A percentile compares a stretch with the other conserved stretches of the same genome.
These are phyloP conservation scores for Ettlia oleoabundans DNA, from an alignment of 139 green algal species.

Conservation along the genomic window DNA sequence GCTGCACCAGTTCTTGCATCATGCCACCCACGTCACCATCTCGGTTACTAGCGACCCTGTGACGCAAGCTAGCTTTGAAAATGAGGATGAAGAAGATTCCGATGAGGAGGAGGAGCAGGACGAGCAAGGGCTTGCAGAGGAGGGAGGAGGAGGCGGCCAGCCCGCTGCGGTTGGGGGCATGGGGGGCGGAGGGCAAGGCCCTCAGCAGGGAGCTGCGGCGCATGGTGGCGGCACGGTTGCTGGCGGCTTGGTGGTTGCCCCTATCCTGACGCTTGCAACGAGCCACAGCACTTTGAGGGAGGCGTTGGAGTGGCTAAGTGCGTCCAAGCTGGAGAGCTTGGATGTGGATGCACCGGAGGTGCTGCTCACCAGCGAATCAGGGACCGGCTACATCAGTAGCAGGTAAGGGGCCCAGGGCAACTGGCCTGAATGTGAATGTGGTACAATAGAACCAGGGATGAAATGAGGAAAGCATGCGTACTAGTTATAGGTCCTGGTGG, in stretches of 20 bases:
- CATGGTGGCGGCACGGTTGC: no score
- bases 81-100: no score
- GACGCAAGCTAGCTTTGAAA: no score
- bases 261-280: neutral
- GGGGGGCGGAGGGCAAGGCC: neutral
- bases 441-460: no score
- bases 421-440: no score
- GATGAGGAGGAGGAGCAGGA: neutral
- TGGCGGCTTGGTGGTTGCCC: no score
- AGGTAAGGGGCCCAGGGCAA: no score
- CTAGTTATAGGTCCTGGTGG: no score
- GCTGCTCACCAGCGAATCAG: neutral
- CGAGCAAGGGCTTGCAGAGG: neutral
- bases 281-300: neutral
- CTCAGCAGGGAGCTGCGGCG: neutral
- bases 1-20: slow-evolving; percentile 23
- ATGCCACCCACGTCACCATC: slow-evolving; percentile 4
- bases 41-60: neutral
- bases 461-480: no score
- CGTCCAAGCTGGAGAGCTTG: slow-evolving; percentile 6
- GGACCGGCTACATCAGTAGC: slow-evolving; percentile 4
- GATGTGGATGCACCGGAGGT: neutral
- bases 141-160: neutral
- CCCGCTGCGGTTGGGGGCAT: neutral
- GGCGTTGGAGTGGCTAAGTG: slow-evolving; percentile 18